Base-by-base conservation (phyloP, 768 basidiomycete species). In the Amanita pseudoporphyria region DNA sequence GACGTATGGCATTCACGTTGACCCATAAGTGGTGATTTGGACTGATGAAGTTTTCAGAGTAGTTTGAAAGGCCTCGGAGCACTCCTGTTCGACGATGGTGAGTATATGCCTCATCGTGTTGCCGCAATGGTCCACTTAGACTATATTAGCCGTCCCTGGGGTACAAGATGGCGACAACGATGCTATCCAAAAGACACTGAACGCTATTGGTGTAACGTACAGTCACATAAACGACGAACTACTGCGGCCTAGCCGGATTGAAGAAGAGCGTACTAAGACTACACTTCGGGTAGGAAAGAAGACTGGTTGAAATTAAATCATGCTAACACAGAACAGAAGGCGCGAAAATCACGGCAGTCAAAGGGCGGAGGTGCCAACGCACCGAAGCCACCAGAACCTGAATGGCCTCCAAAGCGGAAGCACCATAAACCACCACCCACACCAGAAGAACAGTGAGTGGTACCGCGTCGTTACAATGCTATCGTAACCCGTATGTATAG, bases 211-310 rank as follows among this genome's bases (percentile, higher is more conserved):
- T 2, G 77, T 87, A 3, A 73, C 71, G 45, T 91, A 90, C 54
- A 84, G 76, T 28, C 88, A 90, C 57, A 72, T 74, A 19, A 90
- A 91, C 53, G 82, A 86, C 47, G 76, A 82, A 16, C 68, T 90
- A 12, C 68, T 91, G 12, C 69, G 71, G 6, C 76, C 82, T 3
- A 90, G 79, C 58, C 72, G 71, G 7, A 79, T 89, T 22, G 85
- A 87, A 57, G 78, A 79, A 46, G 76, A 80, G 56, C 73, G 79
- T 38, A 73, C 79, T 3, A 74, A 71, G 52, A 72, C 70, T 16
- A 73, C 74, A 13, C 62, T 81, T 24, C 64, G 74, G 64, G 82
- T 81, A 52, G 9, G 62, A 55, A 14, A 39, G 43, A 7, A 18
- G 31, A 9, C 19, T 41, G 41, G 22, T 44, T n/a, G 26, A 22